phyloP scores from a whole-genome alignment of 495 filamentous ascomycete genomes.

The Paragyromitra xinjiangensis region DNA sequence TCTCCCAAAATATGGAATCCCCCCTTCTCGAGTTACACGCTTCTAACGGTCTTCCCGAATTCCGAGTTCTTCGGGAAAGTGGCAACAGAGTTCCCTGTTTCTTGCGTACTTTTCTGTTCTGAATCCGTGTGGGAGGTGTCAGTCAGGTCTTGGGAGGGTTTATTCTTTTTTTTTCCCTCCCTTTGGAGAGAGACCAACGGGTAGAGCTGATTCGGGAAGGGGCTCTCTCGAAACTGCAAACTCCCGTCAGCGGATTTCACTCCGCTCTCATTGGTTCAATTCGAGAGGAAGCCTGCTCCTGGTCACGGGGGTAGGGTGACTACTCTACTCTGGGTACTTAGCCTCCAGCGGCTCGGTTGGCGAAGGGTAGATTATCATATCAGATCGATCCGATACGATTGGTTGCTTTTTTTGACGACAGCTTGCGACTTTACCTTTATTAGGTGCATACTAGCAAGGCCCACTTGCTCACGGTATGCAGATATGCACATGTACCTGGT shows the following conservation, averaged over 20 bases:
- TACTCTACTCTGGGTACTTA: neutral
- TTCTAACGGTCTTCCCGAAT: constrained; percentile 1
- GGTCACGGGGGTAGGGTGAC: constrained; percentile 24
- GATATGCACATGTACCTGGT: neutral
- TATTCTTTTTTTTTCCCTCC: neutral
- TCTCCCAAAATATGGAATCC: neutral
- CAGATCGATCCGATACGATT: constrained; percentile 46
- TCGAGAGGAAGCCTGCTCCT: neutral
- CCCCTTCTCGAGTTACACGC: constrained; percentile 35
- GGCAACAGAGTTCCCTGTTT: constrained; percentile 3
- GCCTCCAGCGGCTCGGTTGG: constrained; percentile 13
- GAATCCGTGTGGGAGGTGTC: too few species aligned
- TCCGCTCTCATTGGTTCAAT: constrained; percentile 27
- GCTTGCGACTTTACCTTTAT: neutral
- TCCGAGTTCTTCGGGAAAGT: neutral
- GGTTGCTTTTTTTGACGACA: constrained; percentile 20
- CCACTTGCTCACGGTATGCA: neutral
- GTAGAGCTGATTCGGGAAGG: constrained; percentile 12
- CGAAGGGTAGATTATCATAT: constrained; percentile 44
- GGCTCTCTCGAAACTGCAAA: neutral
- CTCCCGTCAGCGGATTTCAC: constrained; percentile 36
- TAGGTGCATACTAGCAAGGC: too few species aligned
- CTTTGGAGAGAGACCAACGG: constrained; percentile 2
- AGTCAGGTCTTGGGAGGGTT: neutral
- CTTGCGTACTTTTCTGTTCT: neutral